Conservation (phyloP, 768 basidiomycete species). For the Tricholoma saponaceum region DNA sequence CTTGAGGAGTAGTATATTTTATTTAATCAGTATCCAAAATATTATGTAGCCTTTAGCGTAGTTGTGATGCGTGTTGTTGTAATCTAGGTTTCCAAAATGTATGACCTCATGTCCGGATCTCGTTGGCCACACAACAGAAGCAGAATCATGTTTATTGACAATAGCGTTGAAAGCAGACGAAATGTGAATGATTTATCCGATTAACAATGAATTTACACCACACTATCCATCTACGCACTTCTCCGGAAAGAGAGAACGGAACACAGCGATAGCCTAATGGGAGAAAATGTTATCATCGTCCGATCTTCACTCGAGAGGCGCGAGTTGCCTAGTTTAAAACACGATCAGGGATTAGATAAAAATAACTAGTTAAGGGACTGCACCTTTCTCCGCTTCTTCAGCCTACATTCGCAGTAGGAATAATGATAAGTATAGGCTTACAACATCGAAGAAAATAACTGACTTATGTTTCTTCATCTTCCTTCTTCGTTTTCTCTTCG, state of each 20-base stretch:
- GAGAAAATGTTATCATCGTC: constrained; percentile 19
- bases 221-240: constrained; percentile 5
- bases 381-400: constrained; percentile 89
- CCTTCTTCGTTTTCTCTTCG: constrained; percentile 80
- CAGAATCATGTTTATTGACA: too few species aligned
- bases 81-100: background rate
- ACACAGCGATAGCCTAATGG: background rate
- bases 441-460: constrained; percentile 26
- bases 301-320: constrained; percentile 29
- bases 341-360: constrained; percentile 13
- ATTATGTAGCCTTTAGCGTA: background rate
- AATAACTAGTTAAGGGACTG: constrained; percentile 20
- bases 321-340: constrained; percentile 39
- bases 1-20: background rate
- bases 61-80: background rate
- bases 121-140: background rate
- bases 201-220: constrained; percentile 15
- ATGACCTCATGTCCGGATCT: background rate
- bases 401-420: constrained; percentile 37
- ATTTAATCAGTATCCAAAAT: background rate
- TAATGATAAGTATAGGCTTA: constrained; percentile 1
- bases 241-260: background rate
- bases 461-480: constrained; percentile 99
- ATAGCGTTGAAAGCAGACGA: background rate
- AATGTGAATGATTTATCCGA: constrained; percentile 9